These are phyloP conservation scores for Ascocoryne sarcoides DNA, from an alignment of 2,329 filamentous ascomycete species.

Conservation along the genomic window DNA sequence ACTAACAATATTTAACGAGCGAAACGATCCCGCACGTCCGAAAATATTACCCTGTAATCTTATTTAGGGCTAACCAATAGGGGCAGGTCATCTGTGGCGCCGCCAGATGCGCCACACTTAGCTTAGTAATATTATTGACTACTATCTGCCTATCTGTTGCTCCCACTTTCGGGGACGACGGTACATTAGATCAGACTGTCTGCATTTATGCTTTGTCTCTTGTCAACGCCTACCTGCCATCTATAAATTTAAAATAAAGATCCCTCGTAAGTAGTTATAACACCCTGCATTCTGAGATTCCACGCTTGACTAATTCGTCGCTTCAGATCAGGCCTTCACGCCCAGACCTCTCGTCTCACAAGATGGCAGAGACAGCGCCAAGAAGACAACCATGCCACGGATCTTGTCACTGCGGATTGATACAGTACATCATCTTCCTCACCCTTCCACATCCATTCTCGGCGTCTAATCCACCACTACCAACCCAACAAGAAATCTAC, in stretches of 20 bases:
- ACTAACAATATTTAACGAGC: too few relatives aligned
- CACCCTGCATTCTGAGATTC: slow-evolving; percentile 9
- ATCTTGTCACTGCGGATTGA: slow-evolving; percentile 38
- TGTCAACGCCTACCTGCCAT: slow-evolving; percentile 9
- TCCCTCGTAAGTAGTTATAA: slow-evolving; percentile 10
- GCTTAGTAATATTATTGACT: too few relatives aligned
- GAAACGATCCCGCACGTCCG: too few relatives aligned
- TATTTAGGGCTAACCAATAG: too few relatives aligned
- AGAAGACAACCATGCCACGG: slow-evolving; percentile 26
- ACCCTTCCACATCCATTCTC: slow-evolving; percentile 30
- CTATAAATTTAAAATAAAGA: slow-evolving; percentile 7
- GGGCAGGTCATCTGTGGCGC: too few relatives aligned
- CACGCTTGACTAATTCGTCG: slow-evolving; percentile 10
- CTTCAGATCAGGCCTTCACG: slow-evolving; percentile 13
- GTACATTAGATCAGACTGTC: slow-evolving; percentile 3
- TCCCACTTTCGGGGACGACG: too few relatives aligned
- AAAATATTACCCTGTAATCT: too few relatives aligned
- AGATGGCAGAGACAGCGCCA: slow-evolving; percentile 22
- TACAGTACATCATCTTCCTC: slow-evolving; percentile 36
- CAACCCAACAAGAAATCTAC: slow-evolving; percentile 11
- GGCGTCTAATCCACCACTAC: slow-evolving; percentile 11
- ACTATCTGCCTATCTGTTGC: too few relatives aligned
- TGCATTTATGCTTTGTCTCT: slow-evolving; percentile 7
- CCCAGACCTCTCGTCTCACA: slow-evolving; percentile 19
- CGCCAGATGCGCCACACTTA: too few relatives aligned